Evolutionary conservation across 345 rosid species (phyloP).

Genomic region (Litchi chinensis): DNA sequence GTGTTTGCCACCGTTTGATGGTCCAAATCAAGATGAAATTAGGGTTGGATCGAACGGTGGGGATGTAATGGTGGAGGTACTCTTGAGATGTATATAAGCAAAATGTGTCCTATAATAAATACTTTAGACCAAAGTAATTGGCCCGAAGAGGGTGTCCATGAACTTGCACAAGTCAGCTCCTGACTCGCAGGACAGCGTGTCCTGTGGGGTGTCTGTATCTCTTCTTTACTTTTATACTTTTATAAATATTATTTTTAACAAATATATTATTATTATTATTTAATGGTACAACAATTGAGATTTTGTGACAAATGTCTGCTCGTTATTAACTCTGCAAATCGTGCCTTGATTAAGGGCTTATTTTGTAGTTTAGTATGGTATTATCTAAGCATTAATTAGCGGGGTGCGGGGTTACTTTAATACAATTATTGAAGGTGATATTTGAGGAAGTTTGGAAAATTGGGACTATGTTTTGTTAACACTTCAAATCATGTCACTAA

Average conservation of each 20-base stretch:
- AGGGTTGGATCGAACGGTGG: constrained; percentile 23
- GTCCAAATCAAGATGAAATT: neutral
- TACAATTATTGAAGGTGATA: neutral
- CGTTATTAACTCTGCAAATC: neutral
- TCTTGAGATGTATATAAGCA: neutral
- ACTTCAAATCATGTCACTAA: constrained; percentile 14
- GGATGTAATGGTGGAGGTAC: neutral
- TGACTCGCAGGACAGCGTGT: constrained; percentile 12
- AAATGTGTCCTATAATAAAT: neutral
- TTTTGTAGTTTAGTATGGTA: neutral
- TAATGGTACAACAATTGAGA: neutral
- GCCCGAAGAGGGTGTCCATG: neutral
- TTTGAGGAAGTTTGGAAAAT: neutral
- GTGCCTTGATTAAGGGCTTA: neutral
- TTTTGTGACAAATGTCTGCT: constrained; percentile 1
- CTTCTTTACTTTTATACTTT: neutral
- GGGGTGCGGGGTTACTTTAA: neutral
- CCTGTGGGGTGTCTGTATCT: constrained; percentile 7
- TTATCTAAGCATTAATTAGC: neutral
- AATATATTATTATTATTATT: neutral
- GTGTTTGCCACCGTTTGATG: neutral
- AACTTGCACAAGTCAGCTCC: constrained; percentile 23
- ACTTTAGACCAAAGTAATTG: neutral
- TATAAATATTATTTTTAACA: neutral
- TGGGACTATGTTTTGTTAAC: neutral